Evolutionary conservation across 805 yeast species (phyloP).

Genomic region (Ascoidea asiatica): DNA sequence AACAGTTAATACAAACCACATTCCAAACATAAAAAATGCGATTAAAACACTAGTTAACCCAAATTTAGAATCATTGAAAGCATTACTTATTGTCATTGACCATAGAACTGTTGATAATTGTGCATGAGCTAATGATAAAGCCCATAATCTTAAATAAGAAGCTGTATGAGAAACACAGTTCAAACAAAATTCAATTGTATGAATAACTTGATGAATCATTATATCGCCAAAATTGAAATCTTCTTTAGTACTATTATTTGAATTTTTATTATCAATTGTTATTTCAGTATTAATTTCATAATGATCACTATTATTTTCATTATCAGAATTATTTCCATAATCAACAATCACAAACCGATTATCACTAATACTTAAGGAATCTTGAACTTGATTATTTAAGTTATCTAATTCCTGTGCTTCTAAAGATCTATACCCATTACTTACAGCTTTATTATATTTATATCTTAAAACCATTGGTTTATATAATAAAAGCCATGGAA

Average conservation of each 20-base stretch:
- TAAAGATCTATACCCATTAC: conserved; percentile 39
- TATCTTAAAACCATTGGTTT: conserved; percentile 69
- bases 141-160: conserved; percentile 93
- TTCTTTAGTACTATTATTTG: conserved; percentile 37
- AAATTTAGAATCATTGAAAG: conserved; percentile 40
- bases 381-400: conserved; percentile 12
- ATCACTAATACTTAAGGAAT: conserved; percentile 16
- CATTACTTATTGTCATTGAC: conserved; percentile 83
- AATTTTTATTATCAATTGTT: conserved; percentile 16
- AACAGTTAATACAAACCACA: conserved; percentile 92
- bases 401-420: conserved; percentile 24
- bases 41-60: conserved; percentile 52
- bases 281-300: conserved; percentile 4
- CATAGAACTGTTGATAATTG: conserved; percentile 91
- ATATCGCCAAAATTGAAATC: conserved; percentile 79
- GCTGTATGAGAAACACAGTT: conserved; percentile 99
- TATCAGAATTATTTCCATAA: conserved; percentile 15
- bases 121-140: conserved; percentile 91
- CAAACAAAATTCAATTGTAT: conserved; percentile 93
- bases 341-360: conserved; percentile 14
- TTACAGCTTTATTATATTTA: conserved; percentile 34
- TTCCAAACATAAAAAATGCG: conserved; percentile 72
- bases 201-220: conserved; percentile 93
- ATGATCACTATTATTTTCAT: conserved; percentile 14
- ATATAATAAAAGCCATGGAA: conserved; percentile 78